These are phyloP conservation scores for Zymoseptoria crescenta DNA, from an alignment of 2,329 filamentous ascomycete species.

Conservation along the genomic window DNA sequence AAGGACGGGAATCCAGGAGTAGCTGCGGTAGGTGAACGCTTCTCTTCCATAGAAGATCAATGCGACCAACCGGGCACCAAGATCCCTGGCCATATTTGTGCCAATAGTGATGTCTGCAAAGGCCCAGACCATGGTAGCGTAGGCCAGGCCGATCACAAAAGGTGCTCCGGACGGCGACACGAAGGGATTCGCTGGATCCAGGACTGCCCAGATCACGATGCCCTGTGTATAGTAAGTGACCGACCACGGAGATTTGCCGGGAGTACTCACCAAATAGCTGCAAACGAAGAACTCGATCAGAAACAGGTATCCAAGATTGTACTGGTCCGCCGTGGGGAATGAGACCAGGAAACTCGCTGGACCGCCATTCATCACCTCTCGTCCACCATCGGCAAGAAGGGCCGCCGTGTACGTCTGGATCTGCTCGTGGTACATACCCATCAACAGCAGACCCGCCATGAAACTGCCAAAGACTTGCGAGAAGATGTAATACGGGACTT, in stretches of 20 bases:
- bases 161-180: slow-evolving; percentile 41
- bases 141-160: slow-evolving; percentile 50
- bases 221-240: slow-evolving; percentile 25
- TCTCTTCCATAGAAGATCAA: slow-evolving; percentile 50
- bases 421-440: slow-evolving; percentile 51
- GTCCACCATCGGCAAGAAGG: slow-evolving; percentile 30
- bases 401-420: slow-evolving; percentile 36
- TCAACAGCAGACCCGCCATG: slow-evolving; percentile 47
- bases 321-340: slow-evolving; percentile 45
- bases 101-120: slow-evolving; percentile 49
- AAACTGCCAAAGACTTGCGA: slow-evolving; percentile 50
- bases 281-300: slow-evolving; percentile 54
- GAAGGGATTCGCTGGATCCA: slow-evolving; percentile 54
- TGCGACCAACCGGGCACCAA: slow-evolving; percentile 52
- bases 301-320: slow-evolving; percentile 50
- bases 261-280: slow-evolving; percentile 42
- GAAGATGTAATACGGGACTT: slow-evolving; percentile 51
- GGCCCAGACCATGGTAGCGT: slow-evolving; percentile 46
- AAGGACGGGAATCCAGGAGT: slow-evolving; percentile 48
- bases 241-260: neutral
- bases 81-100: slow-evolving; percentile 51
- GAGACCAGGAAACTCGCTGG: slow-evolving; percentile 48
- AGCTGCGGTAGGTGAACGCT: slow-evolving; percentile 41
- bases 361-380: slow-evolving; percentile 40
- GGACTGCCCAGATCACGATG: slow-evolving; percentile 50